phyloP scores from a whole-genome alignment of 192 early-diverging fungal species.

The Linnemannia hyalina region DNA sequence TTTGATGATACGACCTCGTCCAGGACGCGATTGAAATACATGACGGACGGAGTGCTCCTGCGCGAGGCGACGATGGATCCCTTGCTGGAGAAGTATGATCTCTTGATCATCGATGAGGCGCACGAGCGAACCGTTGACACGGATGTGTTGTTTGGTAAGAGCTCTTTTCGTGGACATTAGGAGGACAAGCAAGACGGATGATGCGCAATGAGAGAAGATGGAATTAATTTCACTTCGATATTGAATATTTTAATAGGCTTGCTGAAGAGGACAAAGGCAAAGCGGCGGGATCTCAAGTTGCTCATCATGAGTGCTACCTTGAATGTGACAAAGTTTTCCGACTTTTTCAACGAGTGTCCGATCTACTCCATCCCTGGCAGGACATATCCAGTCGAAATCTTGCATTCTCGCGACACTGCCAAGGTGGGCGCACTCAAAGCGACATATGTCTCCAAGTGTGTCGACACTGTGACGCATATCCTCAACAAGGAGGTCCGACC shows the following conservation, averaged over 20 bases:
- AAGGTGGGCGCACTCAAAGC: constrained; percentile 76
- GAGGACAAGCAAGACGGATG: neutral
- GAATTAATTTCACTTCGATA: neutral
- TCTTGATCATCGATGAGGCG: constrained; percentile 97
- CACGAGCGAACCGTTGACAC: constrained; percentile 96
- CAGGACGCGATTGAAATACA: constrained; percentile 92
- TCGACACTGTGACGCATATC: constrained; percentile 84
- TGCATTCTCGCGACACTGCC: constrained; percentile 61
- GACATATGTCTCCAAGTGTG: constrained; percentile 77
- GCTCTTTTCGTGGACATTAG: neutral
- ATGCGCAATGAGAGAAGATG: neutral
- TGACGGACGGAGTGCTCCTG: constrained; percentile 97
- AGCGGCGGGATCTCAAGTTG: constrained; percentile 90
- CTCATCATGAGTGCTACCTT: constrained; percentile 87
- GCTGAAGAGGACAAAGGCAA: constrained; percentile 79
- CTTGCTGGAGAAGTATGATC: constrained; percentile 86
- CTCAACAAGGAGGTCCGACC: constrained; percentile 75
- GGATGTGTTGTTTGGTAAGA: constrained; percentile 89
- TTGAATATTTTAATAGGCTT: constrained; percentile 46
- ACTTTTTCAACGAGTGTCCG: constrained; percentile 84
- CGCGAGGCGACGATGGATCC: constrained; percentile 91
- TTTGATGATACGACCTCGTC: constrained; percentile 94
- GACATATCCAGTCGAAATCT: constrained; percentile 66
- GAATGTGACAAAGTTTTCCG: constrained; percentile 84
- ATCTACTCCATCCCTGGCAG: constrained; percentile 84